Conservation (phyloP, 129 eudicot species). For the Gnaphalium uliginosum region DNA sequence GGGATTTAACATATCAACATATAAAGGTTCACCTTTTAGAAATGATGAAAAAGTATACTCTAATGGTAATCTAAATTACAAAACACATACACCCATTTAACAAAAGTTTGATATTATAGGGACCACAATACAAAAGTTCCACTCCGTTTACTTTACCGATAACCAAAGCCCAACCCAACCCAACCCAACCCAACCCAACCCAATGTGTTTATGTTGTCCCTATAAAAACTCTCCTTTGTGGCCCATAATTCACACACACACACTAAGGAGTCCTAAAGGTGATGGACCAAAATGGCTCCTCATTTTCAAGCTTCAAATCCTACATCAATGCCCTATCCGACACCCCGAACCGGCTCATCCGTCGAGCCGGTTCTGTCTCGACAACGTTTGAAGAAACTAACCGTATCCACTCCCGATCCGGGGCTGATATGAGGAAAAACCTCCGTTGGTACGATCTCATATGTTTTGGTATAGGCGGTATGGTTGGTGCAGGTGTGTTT, state of each 20-base stretch:
- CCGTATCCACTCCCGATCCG: slow-evolving; percentile 64
- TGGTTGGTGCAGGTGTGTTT: slow-evolving; percentile 98
- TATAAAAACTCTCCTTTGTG: slow-evolving; percentile 19
- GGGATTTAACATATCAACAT: slow-evolving; percentile 29
- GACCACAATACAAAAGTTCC: slow-evolving; percentile 18
- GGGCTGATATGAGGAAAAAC: slow-evolving; percentile 43
- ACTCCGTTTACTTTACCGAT: slow-evolving; percentile 13
- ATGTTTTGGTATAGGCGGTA: slow-evolving; percentile 89
- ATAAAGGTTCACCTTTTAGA: slow-evolving; percentile 22
- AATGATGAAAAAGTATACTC: slow-evolving; percentile 18
- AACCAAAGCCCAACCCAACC: too few relatives aligned
- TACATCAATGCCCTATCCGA: slow-evolving; percentile 68
- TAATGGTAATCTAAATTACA: slow-evolving; percentile 28
- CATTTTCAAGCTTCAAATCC: slow-evolving; percentile 65
- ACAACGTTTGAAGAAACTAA: slow-evolving; percentile 64
- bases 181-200: not conserved
- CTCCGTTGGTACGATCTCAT: slow-evolving; percentile 89
- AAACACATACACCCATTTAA: slow-evolving; percentile 19
- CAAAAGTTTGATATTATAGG: slow-evolving; percentile 27
- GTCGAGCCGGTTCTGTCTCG: slow-evolving; percentile 65
- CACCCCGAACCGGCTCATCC: slow-evolving; percentile 54
- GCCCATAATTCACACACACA: slow-evolving; percentile 5
- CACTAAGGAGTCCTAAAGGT: slow-evolving; percentile 21
- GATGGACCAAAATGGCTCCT: slow-evolving; percentile 50
- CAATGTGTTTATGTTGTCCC: slow-evolving; percentile 3